Percentiles rank a stretch among this genome's conserved stretches.
These are phyloP conservation scores for Cornus florida DNA, from an alignment of 148 eudicot species.

Conservation along the genomic window DNA sequence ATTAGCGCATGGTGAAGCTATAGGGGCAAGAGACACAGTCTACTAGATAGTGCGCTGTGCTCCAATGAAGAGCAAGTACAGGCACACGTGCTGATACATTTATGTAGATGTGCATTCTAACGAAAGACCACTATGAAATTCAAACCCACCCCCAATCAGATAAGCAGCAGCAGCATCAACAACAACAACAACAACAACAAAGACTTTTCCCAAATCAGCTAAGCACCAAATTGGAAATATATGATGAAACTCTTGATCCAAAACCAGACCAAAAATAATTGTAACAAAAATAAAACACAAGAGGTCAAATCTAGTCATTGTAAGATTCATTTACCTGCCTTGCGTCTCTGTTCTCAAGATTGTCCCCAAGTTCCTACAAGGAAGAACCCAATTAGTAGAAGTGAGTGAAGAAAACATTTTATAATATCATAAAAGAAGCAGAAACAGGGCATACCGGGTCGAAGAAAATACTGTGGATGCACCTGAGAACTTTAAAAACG, in stretches of 20 bases:
- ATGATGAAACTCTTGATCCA: background rate
- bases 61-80: background rate
- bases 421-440: background rate
- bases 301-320: background rate
- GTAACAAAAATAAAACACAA: background rate
- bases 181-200: no score
- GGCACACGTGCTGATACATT: background rate
- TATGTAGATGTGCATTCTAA: background rate
- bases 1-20: background rate
- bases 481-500: slow-evolving; percentile 67
- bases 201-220: no score
- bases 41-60: background rate
- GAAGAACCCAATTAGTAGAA: background rate
- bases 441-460: slow-evolving; percentile 49
- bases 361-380: slow-evolving; percentile 42
- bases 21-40: background rate
- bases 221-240: background rate
- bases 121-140: background rate
- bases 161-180: no score
- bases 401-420: background rate
- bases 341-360: slow-evolving; percentile 58
- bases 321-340: slow-evolving; percentile 52
- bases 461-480: slow-evolving; percentile 62
- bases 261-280: background rate
- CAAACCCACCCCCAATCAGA: background rate